phyloP scores from a whole-genome alignment of 2,329 filamentous ascomycete genomes.

The Penicillium sp. region DNA sequence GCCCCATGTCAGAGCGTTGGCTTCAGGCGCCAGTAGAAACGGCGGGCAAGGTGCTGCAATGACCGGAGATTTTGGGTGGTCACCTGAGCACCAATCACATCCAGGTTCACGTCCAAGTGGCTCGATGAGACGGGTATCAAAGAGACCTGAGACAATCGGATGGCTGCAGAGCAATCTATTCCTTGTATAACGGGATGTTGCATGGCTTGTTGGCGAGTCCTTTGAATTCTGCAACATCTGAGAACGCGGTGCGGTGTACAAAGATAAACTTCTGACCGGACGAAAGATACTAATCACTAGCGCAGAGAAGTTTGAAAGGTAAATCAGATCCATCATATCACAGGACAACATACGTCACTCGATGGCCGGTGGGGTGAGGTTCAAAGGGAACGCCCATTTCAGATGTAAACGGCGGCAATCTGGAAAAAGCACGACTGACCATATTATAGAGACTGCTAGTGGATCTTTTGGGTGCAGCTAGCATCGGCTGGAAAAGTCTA shows the following conservation, averaged over 20 bases:
- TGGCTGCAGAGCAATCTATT: slow-evolving; percentile 28
- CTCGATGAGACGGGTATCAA: slow-evolving; percentile 26
- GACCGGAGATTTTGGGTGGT: slow-evolving; percentile 26
- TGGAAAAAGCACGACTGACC: not conserved
- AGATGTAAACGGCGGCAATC: not conserved
- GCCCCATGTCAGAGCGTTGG: not conserved
- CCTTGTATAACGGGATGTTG: slow-evolving; percentile 30
- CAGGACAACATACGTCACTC: not conserved
- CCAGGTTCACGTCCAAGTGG: slow-evolving; percentile 9
- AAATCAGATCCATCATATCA: not conserved
- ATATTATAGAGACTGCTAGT: slow-evolving; percentile 11
- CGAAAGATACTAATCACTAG: slow-evolving; percentile 7
- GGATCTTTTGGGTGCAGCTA: not conserved
- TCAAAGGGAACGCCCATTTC: not conserved
- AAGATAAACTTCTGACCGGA: slow-evolving; percentile 23
- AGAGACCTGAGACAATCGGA: slow-evolving; percentile 31
- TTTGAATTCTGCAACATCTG: slow-evolving; percentile 11
- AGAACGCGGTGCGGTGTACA: slow-evolving; percentile 13
- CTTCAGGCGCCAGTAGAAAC: slow-evolving; percentile 15
- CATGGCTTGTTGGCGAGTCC: slow-evolving; percentile 26
- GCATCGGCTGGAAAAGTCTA: slow-evolving; percentile 6
- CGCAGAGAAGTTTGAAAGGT: not conserved
- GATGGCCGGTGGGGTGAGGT: not conserved
- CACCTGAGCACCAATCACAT: slow-evolving; percentile 24
- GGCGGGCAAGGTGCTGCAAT: slow-evolving; percentile 12